Evolutionary conservation across 1,284 basidiomycete species (phyloP).

Genomic region (Trichosporon sp.): DNA sequence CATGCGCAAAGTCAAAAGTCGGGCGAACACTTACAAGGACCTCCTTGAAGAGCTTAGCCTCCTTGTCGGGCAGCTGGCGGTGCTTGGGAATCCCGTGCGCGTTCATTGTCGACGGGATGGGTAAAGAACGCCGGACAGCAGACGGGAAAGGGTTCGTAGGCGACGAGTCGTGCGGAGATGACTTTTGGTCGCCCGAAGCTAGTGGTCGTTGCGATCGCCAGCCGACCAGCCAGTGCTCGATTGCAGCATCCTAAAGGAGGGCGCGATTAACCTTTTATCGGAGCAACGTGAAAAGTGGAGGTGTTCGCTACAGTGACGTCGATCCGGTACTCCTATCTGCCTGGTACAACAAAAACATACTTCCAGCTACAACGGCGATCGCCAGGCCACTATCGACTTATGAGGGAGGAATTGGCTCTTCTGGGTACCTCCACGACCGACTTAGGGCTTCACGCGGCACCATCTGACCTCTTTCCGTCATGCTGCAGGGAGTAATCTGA

Average conservation of each 20-base stretch:
- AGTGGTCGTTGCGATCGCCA: constrained; percentile 13
- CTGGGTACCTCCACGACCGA: no score
- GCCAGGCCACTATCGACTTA: no score
- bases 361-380: no score
- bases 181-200: not conserved
- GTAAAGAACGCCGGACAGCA: constrained; percentile 13
- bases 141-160: constrained; percentile 3
- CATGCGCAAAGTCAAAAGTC: constrained; percentile 2
- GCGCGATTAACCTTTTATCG: constrained; percentile 8
- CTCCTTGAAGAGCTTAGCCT: constrained; percentile 83
- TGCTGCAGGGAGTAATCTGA: no score
- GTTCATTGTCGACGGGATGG: constrained; percentile 29
- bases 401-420: no score
- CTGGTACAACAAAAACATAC: no score
- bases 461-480: no score
- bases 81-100: constrained; percentile 46
- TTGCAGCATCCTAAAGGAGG: not conserved
- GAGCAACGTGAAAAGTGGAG: not conserved
- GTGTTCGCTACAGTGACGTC: not conserved
- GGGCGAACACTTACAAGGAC: constrained; percentile 64
- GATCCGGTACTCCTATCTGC: no score
- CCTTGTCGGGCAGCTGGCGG: constrained; percentile 71
- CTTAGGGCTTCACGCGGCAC: no score
- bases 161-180: constrained; percentile 10
- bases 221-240: not conserved